Evolutionary conservation across 345 rosid species (phyloP).

Genomic region (Rhodamnia rubescens): DNA sequence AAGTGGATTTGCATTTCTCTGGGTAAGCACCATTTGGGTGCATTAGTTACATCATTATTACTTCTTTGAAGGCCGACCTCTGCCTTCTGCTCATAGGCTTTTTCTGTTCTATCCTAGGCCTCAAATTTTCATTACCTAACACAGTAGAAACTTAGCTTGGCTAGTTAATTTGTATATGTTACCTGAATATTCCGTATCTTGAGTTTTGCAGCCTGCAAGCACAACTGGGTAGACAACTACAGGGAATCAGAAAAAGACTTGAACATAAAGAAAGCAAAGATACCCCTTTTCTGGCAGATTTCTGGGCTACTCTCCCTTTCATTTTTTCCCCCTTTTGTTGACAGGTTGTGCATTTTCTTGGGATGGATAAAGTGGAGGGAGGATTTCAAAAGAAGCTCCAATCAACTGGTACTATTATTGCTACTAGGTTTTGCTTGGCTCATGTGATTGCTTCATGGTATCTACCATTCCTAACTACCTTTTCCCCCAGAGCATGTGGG

Average conservation of each 20-base stretch:
- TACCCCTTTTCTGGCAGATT: slow-evolving; percentile 3
- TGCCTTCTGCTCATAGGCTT: not conserved
- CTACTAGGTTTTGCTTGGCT: slow-evolving; percentile 1
- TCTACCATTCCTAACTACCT: slow-evolving; percentile 56
- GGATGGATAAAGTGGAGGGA: not conserved
- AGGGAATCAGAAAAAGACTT: slow-evolving; percentile 6
- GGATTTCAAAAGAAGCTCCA: slow-evolving; percentile 8
- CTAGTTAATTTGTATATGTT: not conserved
- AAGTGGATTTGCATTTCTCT: not conserved
- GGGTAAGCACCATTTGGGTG: not conserved
- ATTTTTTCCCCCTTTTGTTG: not conserved
- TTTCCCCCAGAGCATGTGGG: not conserved
- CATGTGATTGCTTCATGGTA: slow-evolving; percentile 31
- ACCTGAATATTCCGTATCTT: not conserved
- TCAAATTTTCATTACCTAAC: not conserved
- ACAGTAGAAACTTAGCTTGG: not conserved
- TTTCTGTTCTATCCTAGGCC: not conserved
- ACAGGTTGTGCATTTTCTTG: not conserved
- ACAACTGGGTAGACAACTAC: not conserved
- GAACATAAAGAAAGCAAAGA: slow-evolving; percentile 10
- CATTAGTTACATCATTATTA: not conserved
- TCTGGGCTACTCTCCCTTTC: not conserved
- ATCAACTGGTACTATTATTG: not conserved
- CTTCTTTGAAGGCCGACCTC: not conserved
- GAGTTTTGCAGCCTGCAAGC: not conserved